Conservation (phyloP, 805 yeast genomes). For the Tetrapisispora taiwanensis region DNA sequence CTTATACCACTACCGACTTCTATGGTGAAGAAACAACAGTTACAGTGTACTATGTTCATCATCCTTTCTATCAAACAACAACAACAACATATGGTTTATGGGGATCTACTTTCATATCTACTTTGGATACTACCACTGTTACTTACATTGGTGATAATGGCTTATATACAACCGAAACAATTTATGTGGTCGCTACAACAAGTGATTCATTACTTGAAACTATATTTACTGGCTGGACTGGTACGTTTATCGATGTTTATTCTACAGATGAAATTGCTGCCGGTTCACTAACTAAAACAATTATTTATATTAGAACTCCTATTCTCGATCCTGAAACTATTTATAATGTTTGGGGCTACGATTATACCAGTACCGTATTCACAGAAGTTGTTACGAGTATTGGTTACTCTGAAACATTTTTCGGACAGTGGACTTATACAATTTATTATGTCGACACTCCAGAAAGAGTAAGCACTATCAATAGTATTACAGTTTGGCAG, state of each 20-base stretch:
- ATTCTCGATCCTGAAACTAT: neutral
- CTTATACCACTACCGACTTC: neutral
- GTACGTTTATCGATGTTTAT: neutral
- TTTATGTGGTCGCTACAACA: conserved; percentile 5
- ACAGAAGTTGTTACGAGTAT: neutral
- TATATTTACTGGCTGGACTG: conserved; percentile 1
- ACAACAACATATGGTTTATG: neutral
- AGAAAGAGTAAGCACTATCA: neutral
- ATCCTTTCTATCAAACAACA: neutral
- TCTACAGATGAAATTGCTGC: neutral
- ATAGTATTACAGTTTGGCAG: neutral
- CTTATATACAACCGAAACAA: conserved; percentile 3
- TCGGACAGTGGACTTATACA: neutral
- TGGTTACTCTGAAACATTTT: conserved; percentile 1
- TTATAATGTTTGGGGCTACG: neutral
- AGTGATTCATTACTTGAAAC: neutral
- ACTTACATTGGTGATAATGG: too few relatives aligned
- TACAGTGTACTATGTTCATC: neutral
- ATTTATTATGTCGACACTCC: conserved; percentile 1
- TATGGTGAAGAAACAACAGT: neutral
- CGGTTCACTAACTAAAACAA: neutral
- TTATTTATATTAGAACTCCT: neutral
- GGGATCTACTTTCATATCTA: neutral
- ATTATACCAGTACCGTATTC: neutral
- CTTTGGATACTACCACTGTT: neutral